These are phyloP conservation scores for Colletotrichum cuscutae DNA, from an alignment of 2,329 filamentous ascomycete species.

Conservation along the genomic window DNA sequence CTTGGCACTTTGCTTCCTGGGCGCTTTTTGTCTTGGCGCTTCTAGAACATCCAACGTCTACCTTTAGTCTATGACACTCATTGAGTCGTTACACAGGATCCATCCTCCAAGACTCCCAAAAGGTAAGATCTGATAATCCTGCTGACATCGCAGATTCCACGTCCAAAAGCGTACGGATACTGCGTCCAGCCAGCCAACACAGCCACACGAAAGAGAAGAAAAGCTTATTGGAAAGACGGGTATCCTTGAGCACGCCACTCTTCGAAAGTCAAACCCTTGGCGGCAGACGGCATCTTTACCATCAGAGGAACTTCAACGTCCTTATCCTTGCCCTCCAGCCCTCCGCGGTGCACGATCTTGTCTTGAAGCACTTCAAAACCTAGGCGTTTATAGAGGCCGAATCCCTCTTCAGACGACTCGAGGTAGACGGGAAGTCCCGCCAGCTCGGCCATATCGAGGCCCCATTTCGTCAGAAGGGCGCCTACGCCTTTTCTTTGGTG, in stretches of 20 bases:
- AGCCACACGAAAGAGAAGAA: neutral
- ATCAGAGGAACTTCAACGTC: conserved; percentile 54
- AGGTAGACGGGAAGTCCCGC: conserved; percentile 55
- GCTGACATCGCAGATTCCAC: neutral
- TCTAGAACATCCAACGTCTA: neutral
- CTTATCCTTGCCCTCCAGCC: conserved; percentile 45
- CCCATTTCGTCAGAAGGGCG: conserved; percentile 52
- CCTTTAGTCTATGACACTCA: neutral
- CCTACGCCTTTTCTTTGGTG: conserved; percentile 56
- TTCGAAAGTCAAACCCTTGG: conserved; percentile 45
- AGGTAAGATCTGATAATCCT: neutral
- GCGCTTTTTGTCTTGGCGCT: neutral
- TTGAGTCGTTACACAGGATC: neutral
- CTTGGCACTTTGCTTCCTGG: neutral
- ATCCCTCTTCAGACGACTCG: conserved; percentile 54
- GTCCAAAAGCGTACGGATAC: neutral
- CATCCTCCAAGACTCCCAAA: neutral
- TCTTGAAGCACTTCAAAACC: conserved; percentile 54
- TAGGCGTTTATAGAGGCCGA: conserved; percentile 55
- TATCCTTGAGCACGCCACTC: conserved; percentile 43
- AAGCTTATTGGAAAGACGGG: conserved; percentile 27
- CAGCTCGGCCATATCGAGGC: conserved; percentile 47
- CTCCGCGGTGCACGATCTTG: conserved; percentile 50
- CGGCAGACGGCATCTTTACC: conserved; percentile 51
- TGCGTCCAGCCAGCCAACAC: neutral